Base-by-base conservation (phyloP, 495 filamentous ascomycete species). In the Aspergillus baeticus region DNA sequence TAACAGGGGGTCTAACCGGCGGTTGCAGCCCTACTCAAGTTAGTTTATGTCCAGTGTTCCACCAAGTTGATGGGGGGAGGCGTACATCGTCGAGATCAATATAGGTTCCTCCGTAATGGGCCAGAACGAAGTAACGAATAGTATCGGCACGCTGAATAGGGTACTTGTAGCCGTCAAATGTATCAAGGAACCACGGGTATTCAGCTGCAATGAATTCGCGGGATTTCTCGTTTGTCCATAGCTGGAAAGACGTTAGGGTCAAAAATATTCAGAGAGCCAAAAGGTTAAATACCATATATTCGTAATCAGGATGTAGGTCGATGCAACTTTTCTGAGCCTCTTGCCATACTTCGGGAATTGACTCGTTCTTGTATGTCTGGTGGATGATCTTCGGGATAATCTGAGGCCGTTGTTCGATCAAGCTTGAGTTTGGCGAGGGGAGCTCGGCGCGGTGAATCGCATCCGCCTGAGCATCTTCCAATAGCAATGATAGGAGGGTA, bases 331-430 rank as follows among this genome's bases (percentile, higher is more conserved):
- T 75, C 58, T 92, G 89, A 35, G 88, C 84, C 29, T 80, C 81
- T 50, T 74, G 69, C 91, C 91, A 95, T 52, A 85, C 82, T 55
- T 75, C 79, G 0, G 91, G 91, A 46, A 96, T 87, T 10, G 79
- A 82, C 48, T 87, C 81, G 66, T 92, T 91, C 57, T 84, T 82
- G 68, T 89, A 96, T 26, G 92, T 91, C 67, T 96, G 90, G 68
- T 96, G 91, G 52, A 96, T 90, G 57, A 95, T 93, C 76, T 92
- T 93, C 34, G 91, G 91, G 48, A 95, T 92, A 48, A 90, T 71
- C 59, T 86, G 83, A 10, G 82, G 81, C 34, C 81, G 77, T 45
- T 74, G 70, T 59, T 82, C 80, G 46, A 85, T 79, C 68, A 84
- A 52, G 22, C 79, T 79, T 0, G 83, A 86, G 57, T 83, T 83